Evolutionary conservation across 169 alveolate genomes (phyloP).

Genomic region (Eimeria falciformis): DNA sequence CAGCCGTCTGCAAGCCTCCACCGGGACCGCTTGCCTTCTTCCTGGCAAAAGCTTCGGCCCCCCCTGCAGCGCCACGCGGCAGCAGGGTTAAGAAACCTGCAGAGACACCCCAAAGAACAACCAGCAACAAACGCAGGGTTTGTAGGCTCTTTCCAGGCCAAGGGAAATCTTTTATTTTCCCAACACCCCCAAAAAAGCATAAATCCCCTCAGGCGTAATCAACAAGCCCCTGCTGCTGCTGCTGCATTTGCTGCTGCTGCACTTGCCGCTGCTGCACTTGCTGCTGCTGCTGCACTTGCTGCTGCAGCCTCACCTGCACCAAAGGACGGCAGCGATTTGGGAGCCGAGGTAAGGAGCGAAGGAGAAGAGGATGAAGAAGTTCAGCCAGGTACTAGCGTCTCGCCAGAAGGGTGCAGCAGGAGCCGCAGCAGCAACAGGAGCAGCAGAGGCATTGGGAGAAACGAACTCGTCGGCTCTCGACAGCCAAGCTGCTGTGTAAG

Average conservation of each 20-base stretch:
- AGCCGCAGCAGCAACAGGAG: neutral
- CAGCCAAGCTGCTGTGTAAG: slow-evolving; percentile 17
- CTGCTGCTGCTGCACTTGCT: neutral
- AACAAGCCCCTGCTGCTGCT: neutral
- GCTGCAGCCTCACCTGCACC: slow-evolving; percentile 18
- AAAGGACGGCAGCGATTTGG: neutral
- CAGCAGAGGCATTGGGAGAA: neutral
- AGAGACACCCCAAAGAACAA: neutral
- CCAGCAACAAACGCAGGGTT: neutral
- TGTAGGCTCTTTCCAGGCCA: neutral
- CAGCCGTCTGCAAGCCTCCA: no score
- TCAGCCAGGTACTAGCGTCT: neutral
- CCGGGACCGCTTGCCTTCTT: no score
- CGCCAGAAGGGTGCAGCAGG: neutral
- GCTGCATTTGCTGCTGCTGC: neutral
- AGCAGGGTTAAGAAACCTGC: neutral
- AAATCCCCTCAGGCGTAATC: neutral
- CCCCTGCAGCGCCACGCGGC: neutral
- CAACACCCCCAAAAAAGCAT: no score
- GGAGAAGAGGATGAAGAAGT: neutral
- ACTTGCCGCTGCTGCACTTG: neutral
- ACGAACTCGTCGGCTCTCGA: neutral
- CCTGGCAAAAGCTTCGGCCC: no score
- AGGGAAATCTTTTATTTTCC: neutral
- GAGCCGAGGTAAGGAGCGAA: neutral